phyloP scores from a whole-genome alignment of 352 stramenopile genomes.

The Globisporangium nagaii region DNA sequence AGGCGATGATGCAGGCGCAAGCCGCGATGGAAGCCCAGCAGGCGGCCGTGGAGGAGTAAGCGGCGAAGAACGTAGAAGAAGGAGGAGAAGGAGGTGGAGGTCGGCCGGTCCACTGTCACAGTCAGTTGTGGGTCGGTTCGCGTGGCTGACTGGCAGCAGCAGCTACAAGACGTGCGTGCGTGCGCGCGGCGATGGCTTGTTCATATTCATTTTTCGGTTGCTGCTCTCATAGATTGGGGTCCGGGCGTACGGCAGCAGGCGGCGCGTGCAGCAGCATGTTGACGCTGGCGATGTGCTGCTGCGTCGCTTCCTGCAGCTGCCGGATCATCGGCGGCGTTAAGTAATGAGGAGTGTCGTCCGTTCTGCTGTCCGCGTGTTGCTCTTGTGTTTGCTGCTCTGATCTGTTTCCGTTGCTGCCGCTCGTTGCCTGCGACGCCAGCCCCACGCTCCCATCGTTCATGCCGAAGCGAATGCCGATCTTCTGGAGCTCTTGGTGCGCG shows the following conservation, averaged over 20 bases:
- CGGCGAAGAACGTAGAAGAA: slow-evolving; percentile 43
- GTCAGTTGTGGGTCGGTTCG: not conserved
- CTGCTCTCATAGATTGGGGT: slow-evolving; percentile 5
- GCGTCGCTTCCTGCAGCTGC: slow-evolving; percentile 42
- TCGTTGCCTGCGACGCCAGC: no score
- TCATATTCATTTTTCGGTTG: slow-evolving; percentile 4
- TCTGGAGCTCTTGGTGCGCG: slow-evolving; percentile 31
- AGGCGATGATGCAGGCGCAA: slow-evolving; percentile 49
- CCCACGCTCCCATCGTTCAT: no score
- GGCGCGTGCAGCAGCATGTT: slow-evolving; percentile 21
- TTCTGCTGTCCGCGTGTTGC: not conserved
- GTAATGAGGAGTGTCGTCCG: slow-evolving; percentile 9
- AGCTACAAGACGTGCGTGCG: not conserved
- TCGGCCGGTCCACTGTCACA: not conserved
- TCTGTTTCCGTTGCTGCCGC: slow-evolving; percentile 1
- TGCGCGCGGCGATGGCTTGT: not conserved
- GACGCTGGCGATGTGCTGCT: slow-evolving; percentile 48
- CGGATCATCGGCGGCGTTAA: slow-evolving; percentile 26
- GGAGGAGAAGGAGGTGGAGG: slow-evolving; percentile 49
- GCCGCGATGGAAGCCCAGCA: slow-evolving; percentile 45
- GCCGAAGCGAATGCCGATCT: slow-evolving; percentile 32
- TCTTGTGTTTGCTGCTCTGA: not conserved
- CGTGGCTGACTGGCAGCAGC: not conserved
- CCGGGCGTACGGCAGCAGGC: not conserved
- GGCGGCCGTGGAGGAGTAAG: slow-evolving; percentile 30